Conservation (phyloP, 306 rosid species). For the Elaeagnus macrophylla region DNA sequence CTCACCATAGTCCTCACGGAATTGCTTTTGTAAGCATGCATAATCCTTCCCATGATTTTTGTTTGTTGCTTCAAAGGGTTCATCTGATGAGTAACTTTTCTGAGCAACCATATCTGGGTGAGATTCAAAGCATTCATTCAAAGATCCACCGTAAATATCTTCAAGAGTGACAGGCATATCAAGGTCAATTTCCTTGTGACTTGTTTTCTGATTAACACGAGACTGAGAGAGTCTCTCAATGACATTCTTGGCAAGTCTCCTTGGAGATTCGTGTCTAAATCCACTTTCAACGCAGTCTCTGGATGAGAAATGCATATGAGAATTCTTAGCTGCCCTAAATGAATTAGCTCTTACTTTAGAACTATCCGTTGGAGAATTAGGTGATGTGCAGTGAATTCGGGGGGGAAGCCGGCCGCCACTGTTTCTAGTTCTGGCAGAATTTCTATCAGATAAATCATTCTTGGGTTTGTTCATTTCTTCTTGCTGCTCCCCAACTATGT, state of each 20-base stretch:
- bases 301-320: slow-evolving; percentile 37
- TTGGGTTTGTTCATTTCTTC: slow-evolving; percentile 37
- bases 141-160: slow-evolving; percentile 57
- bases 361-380: slow-evolving; percentile 53
- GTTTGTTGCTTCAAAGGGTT: slow-evolving; percentile 31
- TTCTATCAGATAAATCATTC: slow-evolving; percentile 32
- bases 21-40: slow-evolving; percentile 23
- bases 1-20: slow-evolving; percentile 19
- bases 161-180: slow-evolving; percentile 66
- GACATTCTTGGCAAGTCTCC: slow-evolving; percentile 77
- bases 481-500: slow-evolving; percentile 84
- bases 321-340: slow-evolving; percentile 52
- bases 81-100: slow-evolving; percentile 34
- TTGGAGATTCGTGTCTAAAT: slow-evolving; percentile 65
- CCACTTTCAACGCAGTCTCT: slow-evolving; percentile 63
- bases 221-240: slow-evolving; percentile 75
- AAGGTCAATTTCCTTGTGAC: slow-evolving; percentile 34
- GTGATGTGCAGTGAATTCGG: slow-evolving; percentile 56
- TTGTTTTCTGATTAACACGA: slow-evolving; percentile 34
- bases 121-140: slow-evolving; percentile 39
- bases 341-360: slow-evolving; percentile 53
- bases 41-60: slow-evolving; percentile 35
- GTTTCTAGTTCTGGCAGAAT: slow-evolving; percentile 21
- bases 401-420: slow-evolving; percentile 64
- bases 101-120: slow-evolving; percentile 36